phyloP scores from a whole-genome alignment of 345 rosid genomes.

The Euphorbia tirucalli region DNA sequence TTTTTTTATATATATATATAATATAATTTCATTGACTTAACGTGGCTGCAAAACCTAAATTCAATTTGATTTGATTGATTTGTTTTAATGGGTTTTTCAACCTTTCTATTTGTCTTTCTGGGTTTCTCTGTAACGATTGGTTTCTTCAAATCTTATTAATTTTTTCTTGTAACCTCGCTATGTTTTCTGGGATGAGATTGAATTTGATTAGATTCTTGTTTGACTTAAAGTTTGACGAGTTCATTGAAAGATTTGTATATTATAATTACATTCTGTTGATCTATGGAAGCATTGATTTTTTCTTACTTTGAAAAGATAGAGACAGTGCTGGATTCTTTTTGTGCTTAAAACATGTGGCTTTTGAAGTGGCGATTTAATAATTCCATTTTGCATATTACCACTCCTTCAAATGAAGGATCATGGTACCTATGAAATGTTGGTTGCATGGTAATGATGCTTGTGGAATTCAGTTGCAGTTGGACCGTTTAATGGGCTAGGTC shows the following conservation, averaged over 20 bases:
- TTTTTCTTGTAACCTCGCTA: neutral
- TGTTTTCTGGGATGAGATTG: neutral
- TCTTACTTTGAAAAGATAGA: neutral
- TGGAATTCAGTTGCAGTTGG: neutral
- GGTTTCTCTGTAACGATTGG: neutral
- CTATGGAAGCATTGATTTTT: neutral
- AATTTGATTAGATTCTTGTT: neutral
- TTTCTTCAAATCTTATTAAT: neutral
- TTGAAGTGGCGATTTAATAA: neutral
- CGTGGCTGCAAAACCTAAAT: neutral
- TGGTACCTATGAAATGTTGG: neutral
- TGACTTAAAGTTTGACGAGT: neutral
- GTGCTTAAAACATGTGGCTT: neutral
- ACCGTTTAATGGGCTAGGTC: neutral
- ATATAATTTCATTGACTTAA: neutral
- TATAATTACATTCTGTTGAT: neutral
- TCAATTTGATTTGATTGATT: neutral
- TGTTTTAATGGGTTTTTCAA: neutral
- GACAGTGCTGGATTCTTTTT: neutral
- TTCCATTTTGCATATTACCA: neutral
- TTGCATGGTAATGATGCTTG: neutral
- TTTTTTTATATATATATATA: too few species aligned
- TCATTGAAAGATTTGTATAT: neutral
- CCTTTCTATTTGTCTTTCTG: neutral
- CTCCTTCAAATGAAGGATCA: neutral